Conservation (phyloP, 495 filamentous ascomycete species). For the Penicillium fimorum region DNA sequence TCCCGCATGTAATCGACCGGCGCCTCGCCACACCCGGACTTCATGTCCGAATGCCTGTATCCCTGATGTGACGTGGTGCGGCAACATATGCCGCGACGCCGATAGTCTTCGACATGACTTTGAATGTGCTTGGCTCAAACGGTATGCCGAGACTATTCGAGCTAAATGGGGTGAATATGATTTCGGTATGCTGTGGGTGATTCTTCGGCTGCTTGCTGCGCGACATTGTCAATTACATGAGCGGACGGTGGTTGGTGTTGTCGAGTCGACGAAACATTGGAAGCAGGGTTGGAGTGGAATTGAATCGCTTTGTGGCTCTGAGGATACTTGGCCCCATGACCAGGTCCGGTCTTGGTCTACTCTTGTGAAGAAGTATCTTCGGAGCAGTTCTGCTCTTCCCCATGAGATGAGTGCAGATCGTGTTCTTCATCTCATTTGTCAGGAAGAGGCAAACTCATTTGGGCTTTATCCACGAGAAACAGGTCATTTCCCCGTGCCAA, state of each 20-base stretch:
- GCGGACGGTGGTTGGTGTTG: background rate
- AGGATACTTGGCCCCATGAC: conserved; percentile 36
- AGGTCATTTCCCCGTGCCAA: conserved; percentile 22
- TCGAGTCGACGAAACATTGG: background rate
- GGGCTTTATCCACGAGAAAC: conserved; percentile 43
- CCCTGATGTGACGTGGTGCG: conserved; percentile 38
- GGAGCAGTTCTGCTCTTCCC: conserved; percentile 19
- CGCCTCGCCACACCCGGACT: conserved; percentile 10
- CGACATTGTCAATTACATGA: conserved; percentile 20
- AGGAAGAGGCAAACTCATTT: conserved; percentile 44
- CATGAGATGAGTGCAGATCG: conserved; percentile 25
- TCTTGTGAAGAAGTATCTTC: conserved; percentile 41
- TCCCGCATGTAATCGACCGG: conserved; percentile 29
- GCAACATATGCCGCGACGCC: conserved; percentile 19
- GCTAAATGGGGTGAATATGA: conserved; percentile 39
- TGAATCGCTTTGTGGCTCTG: conserved; percentile 35
- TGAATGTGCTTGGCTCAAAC: conserved; percentile 40
- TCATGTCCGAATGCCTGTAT: conserved; percentile 31
- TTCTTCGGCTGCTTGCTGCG: conserved; percentile 38
- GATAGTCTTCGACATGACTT: conserved; percentile 33
- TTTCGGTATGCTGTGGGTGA: conserved; percentile 44
- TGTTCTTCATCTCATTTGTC: conserved; percentile 35
- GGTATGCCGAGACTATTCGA: conserved; percentile 28
- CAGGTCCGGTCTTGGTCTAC: conserved; percentile 32
- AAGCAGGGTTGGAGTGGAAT: conserved; percentile 34